These are phyloP conservation scores for Pichia nanzhaoensis DNA, from an alignment of 805 yeast species.

Conservation along the genomic window DNA sequence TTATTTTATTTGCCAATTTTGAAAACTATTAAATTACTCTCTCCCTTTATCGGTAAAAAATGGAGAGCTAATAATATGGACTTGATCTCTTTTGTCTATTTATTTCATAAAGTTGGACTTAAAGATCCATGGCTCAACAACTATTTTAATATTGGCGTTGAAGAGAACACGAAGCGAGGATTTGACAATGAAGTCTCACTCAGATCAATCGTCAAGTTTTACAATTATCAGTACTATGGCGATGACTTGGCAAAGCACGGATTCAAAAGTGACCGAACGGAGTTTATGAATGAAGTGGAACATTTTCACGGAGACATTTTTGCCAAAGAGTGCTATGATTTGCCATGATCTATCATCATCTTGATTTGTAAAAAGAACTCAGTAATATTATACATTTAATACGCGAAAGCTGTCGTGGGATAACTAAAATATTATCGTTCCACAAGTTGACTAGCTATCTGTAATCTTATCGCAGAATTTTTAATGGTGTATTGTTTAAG, in stretches of 20 bases:
- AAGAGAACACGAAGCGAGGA: conserved; percentile 67
- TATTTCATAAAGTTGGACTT: conserved; percentile 64
- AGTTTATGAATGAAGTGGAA: conserved; percentile 17
- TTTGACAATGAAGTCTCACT: conserved; percentile 82
- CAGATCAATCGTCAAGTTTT: conserved; percentile 70
- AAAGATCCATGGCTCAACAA: conserved; percentile 91
- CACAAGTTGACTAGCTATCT: no score
- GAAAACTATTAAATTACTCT: conserved; percentile 66
- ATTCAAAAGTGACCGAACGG: conserved; percentile 31
- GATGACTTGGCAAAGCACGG: conserved; percentile 50
- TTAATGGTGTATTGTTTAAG: no score
- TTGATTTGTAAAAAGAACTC: no score
- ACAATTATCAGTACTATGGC: conserved; percentile 56
- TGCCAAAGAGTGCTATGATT: conserved; percentile 14
- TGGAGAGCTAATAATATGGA: conserved; percentile 96
- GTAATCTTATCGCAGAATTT: no score
- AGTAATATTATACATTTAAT: no score
- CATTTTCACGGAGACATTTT: conserved; percentile 33
- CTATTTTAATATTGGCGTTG: conserved; percentile 63
- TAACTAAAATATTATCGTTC: no score
- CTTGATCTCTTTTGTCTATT: conserved; percentile 75
- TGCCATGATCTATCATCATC: no score
- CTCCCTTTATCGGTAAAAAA: conserved; percentile 88
- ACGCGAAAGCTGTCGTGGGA: no score
- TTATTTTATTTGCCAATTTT: conserved; percentile 63